phyloP scores from a whole-genome alignment of 495 filamentous ascomycete species.

The Aspergillus sclerotioniger region DNA sequence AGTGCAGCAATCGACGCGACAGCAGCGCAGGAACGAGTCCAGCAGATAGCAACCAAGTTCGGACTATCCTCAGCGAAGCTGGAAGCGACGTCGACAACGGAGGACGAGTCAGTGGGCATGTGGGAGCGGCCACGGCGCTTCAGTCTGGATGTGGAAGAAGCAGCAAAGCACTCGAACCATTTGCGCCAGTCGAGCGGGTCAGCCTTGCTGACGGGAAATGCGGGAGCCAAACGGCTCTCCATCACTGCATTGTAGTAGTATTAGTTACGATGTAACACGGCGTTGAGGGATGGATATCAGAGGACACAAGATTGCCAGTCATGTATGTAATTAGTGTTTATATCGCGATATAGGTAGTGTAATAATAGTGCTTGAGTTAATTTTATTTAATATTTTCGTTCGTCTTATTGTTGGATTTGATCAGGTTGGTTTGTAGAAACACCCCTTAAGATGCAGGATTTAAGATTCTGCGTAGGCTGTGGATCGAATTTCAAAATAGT shows the following conservation, averaged over 20 bases:
- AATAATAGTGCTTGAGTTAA: too few species aligned
- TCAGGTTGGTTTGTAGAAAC: too few species aligned
- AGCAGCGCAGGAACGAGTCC: conserved; percentile 27
- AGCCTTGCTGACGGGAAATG: conserved; percentile 32
- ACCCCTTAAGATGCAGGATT: too few species aligned
- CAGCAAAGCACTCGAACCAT: conserved; percentile 36
- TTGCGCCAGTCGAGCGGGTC: conserved; percentile 37
- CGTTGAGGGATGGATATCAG: too few species aligned
- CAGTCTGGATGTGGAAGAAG: conserved; percentile 40
- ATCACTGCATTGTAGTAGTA: conserved; percentile 23
- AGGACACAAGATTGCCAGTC: too few species aligned
- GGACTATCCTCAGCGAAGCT: conserved; percentile 29
- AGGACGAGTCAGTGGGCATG: conserved; percentile 32
- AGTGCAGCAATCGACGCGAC: conserved; percentile 19
- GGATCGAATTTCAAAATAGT: too few species aligned
- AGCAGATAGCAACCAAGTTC: conserved; percentile 34
- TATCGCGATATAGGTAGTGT: too few species aligned
- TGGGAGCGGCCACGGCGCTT: conserved; percentile 43
- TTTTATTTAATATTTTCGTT: too few species aligned
- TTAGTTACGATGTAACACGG: too few species aligned
- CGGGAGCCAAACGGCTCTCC: conserved; percentile 23
- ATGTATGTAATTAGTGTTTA: too few species aligned
- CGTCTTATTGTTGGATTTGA: too few species aligned
- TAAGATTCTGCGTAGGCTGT: too few species aligned
- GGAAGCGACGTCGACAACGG: conserved; percentile 15